Evolutionary conservation across 768 basidiomycete genomes (phyloP), one percentile per base, ranked within the genome.

Genomic region (Tephrocybe sp.): DNA sequence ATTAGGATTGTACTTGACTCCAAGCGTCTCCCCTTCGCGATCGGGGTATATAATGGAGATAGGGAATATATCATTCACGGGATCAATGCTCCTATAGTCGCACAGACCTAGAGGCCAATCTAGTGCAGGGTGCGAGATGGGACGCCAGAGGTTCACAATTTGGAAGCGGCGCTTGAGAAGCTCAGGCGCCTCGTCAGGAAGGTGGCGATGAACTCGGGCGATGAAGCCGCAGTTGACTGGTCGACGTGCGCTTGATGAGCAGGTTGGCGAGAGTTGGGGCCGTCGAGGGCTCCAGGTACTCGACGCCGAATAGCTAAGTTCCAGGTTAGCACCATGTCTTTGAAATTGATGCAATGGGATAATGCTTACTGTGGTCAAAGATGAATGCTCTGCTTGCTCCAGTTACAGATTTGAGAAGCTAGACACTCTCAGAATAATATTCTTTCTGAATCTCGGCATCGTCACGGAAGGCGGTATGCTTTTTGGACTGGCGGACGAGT

Each of bases 71-170:
- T 82, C 79, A 5, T 11, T 20, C 51, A 67, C 53, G 0, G 57
- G 52, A 44, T 75, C 63, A 7, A 82, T 68, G 32, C 66, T 74
- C 23, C 77, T 61, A 58, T 67, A 80, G 57, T 83, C 80, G 50
- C 78, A 78, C 4, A 81, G 55, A 0, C 73, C 72, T 2, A 82
- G 62, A 0, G 80, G 81, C 68, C 69, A 74, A 54, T 82, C 80
- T 6, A 66, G 25, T 0, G 77, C 80, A 0, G 73, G 63, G 50
- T 77, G 63, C 1, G 57, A 59, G 41, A 82, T 80, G 2, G 81
- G 80, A 8, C 81, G 65, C 81, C 81, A 83, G 26, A 83, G 66
- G 56, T 82, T 83, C 47, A 83, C 73, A 32, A 82, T 78, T 50
- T 80, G 79, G 68, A 77, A 80, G 1, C 79, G 73, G 17, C 71